These are phyloP conservation scores for Solanum piurae DNA, from an alignment of 257 asterid species.

Conservation along the genomic window DNA sequence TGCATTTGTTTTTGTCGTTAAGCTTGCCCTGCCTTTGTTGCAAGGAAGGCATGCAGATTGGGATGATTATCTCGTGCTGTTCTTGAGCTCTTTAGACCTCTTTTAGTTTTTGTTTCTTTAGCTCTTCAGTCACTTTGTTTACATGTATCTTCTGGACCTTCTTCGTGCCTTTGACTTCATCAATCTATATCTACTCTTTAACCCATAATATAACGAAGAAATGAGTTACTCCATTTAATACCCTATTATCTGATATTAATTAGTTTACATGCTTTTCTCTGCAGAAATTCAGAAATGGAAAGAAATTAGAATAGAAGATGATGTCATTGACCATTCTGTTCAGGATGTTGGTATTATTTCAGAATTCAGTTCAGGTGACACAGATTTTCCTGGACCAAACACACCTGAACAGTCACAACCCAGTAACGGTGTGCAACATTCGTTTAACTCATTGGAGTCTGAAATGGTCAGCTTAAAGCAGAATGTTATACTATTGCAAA, in stretches of 20 bases:
- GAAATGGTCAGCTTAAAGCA: constrained; percentile 18
- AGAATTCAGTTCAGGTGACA: constrained; percentile 13
- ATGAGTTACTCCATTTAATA: background rate
- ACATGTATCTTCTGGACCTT: background rate
- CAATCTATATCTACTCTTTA: background rate
- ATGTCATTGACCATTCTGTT: background rate
- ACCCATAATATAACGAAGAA: background rate
- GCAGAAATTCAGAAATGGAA: constrained; percentile 56
- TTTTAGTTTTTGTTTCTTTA: background rate
- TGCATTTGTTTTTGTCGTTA: background rate
- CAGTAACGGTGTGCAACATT: constrained; percentile 8
- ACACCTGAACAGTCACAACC: constrained; percentile 12
- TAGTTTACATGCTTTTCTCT: background rate
- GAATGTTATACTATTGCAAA: constrained; percentile 4
- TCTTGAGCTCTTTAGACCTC: background rate
- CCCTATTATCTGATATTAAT: constrained; percentile 1
- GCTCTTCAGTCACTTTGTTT: background rate
- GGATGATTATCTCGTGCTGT: background rate
- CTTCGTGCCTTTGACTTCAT: background rate
- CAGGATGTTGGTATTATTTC: background rate
- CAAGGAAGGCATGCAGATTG: background rate
- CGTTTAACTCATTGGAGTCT: constrained; percentile 18
- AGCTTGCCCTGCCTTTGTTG: background rate
- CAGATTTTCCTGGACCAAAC: constrained; percentile 9
- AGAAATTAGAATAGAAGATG: constrained; percentile 37